These are phyloP conservation scores for Lactarius akahatsu DNA, from an alignment of 768 basidiomycete genomes.

Conservation along the genomic window DNA sequence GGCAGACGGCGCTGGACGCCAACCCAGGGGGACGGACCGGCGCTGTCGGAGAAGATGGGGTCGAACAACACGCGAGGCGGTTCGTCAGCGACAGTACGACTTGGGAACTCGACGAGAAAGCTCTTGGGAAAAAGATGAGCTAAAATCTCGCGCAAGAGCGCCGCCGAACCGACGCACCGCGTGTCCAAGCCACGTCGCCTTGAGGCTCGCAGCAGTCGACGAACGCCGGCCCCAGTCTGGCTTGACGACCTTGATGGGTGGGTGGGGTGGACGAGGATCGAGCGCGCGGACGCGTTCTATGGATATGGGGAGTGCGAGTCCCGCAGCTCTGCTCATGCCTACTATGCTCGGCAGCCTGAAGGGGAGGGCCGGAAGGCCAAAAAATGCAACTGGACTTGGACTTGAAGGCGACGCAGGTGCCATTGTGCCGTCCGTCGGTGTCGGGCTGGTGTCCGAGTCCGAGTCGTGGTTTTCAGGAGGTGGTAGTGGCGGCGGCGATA, in stretches of 20 bases:
- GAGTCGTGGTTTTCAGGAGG: background rate
- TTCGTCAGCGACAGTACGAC: conserved; percentile 17
- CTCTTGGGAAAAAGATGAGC: conserved; percentile 31
- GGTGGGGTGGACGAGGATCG: conserved; percentile 19
- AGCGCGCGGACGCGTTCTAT: conserved; percentile 28
- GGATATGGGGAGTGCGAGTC: conserved; percentile 5
- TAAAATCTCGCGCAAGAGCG: background rate
- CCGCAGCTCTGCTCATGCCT: background rate
- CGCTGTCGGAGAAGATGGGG: conserved; percentile 42
- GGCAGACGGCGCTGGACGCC: conserved; percentile 38
- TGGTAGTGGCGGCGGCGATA: background rate
- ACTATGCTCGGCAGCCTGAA: background rate
- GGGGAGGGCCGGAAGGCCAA: background rate
- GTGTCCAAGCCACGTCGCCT: conserved; percentile 42
- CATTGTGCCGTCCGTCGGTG: background rate
- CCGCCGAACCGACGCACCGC: conserved; percentile 33
- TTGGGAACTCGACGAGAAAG: conserved; percentile 35
- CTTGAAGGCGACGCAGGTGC: background rate
- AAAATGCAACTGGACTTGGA: background rate
- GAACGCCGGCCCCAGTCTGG: conserved; percentile 31
- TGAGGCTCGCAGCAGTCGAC: conserved; percentile 18
- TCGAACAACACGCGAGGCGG: conserved; percentile 42
- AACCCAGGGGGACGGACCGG: conserved; percentile 34
- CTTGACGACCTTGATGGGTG: conserved; percentile 32
- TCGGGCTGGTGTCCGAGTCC: background rate